Percentiles rank a stretch among this genome's conserved stretches.
Evolutionary conservation across 2,329 filamentous ascomycete genomes (phyloP).

Genomic region (Botrytis aclada): DNA sequence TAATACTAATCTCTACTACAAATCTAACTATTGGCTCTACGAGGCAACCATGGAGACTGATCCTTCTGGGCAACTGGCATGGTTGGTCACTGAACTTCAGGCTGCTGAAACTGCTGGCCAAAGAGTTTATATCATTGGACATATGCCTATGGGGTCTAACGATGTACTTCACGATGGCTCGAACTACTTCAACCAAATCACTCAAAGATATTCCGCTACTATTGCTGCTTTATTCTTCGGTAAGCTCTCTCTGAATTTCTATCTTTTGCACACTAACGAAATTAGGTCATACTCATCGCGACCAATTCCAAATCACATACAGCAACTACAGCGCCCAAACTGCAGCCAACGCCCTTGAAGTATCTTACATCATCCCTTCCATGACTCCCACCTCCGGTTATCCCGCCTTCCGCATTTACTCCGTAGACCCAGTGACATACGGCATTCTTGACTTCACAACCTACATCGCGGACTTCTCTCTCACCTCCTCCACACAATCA

Average conservation of each 20-base stretch:
- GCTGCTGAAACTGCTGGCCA: conserved; percentile 40
- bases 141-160: conserved; percentile 36
- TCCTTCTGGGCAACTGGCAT: conserved; percentile 39
- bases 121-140: conserved; percentile 41
- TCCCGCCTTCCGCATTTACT: conserved; percentile 38
- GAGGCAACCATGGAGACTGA: conserved; percentile 41
- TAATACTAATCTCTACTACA: conserved; percentile 45
- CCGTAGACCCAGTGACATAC: conserved; percentile 38
- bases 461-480: conserved; percentile 36
- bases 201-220: conserved; percentile 34
- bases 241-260: not conserved
- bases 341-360: conserved; percentile 31
- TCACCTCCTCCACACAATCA: conserved; percentile 26
- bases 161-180: conserved; percentile 41
- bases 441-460: conserved; percentile 36
- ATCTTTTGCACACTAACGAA: not conserved
- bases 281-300: conserved; percentile 38
- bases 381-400: conserved; percentile 38
- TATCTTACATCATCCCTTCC: conserved; percentile 37
- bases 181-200: conserved; percentile 38
- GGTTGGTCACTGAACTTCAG: conserved; percentile 42
- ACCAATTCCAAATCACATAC: conserved; percentile 39
- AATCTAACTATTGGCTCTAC: conserved; percentile 42
- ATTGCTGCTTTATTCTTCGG: conserved; percentile 38
- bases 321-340: conserved; percentile 31